Evolutionary conservation across 2,329 filamentous ascomycete species (phyloP), one percentile per base, ranked within the genome.

Genomic region (Esteya vermicola): DNA sequence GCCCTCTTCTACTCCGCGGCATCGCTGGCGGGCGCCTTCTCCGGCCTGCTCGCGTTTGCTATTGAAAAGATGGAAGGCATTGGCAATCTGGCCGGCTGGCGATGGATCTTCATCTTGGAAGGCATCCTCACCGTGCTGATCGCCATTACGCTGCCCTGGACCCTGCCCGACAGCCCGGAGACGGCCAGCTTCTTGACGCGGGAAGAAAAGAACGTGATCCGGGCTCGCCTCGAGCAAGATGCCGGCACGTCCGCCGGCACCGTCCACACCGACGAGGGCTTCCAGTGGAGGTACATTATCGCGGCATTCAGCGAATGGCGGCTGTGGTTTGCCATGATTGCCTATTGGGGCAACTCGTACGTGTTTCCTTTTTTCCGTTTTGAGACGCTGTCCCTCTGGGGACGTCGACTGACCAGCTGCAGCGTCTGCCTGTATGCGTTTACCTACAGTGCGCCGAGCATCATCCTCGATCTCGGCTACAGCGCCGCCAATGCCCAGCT

Each of bases 81-180:
- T 12, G 62, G 33, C 5, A 26, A 19, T 0, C 57, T 74, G 32
- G 58, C 57, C 20, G 67, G 60, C 27, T 81, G 77, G 77, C 63
- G 72, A 45, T 81, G 77, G 60, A 65, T 81, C 4, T 81, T 81
- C 52, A 68, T 80, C 36, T 39, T 49, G 21, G 46, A 49, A 21
- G 47, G 47, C 18, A 36, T 48, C 27, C 30, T 51, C 12, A 46
- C 42, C 9, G 49, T 54, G 19, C 46, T 54, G 25, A 23, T 55
- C 50, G 45, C 43, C 14, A 48, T 44, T 13, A 4, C 22, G 18
- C 22, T 43, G 19, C 33, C 43, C n/a, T 47, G 38, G 36, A 39
- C 39, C 14, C 28, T 47, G 21, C 56, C 56, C 2, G 55, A 59
- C 39, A 57, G 53, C 39, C 57, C 57, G 2, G 55, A 58, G 45